Percentiles rank a stretch among this genome's conserved stretches.
phyloP scores from a whole-genome alignment of 2,329 filamentous ascomycete genomes.

The Pseudofabraea citricarpa region DNA sequence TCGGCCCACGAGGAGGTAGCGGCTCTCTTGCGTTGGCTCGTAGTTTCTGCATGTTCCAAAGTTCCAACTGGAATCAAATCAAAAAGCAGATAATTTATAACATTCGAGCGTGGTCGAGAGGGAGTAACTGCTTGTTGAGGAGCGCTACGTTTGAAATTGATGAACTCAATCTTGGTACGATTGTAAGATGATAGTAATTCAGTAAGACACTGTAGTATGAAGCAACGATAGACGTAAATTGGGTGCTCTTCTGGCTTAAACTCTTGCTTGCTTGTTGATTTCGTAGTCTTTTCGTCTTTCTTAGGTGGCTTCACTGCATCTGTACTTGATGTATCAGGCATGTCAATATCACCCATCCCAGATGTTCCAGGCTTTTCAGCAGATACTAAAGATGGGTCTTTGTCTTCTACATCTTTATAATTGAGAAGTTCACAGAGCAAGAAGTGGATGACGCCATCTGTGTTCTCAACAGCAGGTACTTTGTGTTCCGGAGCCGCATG shows the following conservation, averaged over 20 bases:
- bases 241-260: constrained; percentile 94
- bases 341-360: constrained; percentile 23
- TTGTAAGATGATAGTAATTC: constrained; percentile 92
- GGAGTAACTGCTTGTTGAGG: constrained; percentile 77
- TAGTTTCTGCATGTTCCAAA: constrained; percentile 67
- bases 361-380: constrained; percentile 15
- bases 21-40: constrained; percentile 75
- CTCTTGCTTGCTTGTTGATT: constrained; percentile 63
- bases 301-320: constrained; percentile 28
- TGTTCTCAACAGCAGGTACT: constrained; percentile 81
- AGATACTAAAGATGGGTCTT: constrained; percentile 45
- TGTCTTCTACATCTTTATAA: constrained; percentile 90
- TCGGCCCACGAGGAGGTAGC: constrained; percentile 84
- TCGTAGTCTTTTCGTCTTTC: constrained; percentile 28
- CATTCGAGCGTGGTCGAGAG: constrained; percentile 86
- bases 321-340: constrained; percentile 13
- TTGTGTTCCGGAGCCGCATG: constrained; percentile 59
- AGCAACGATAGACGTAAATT: constrained; percentile 94
- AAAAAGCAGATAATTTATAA: constrained; percentile 89
- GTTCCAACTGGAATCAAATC: constrained; percentile 63
- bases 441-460: constrained; percentile 93
- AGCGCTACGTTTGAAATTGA: constrained; percentile 94
- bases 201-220: constrained; percentile 84
- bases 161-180: constrained; percentile 94
- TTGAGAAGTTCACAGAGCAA: constrained; percentile 86